Evolutionary conservation across 345 rosid species (phyloP), one percentile per base, ranked within the genome.

Genomic region (Camelina hispida): DNA sequence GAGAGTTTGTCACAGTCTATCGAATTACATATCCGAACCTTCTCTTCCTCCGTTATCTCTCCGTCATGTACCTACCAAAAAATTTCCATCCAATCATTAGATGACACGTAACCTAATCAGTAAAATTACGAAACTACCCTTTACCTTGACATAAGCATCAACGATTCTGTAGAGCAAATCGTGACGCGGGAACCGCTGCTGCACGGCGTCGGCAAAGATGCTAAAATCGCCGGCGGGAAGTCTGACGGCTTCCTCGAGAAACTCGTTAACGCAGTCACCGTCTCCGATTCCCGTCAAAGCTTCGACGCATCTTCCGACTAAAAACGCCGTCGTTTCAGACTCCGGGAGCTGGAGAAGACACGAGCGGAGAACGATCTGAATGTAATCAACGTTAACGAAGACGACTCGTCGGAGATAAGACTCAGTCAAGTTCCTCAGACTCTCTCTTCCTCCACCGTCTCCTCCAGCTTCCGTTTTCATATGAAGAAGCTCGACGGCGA

Each of bases 1-100:
- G 96, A 89, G 57, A 93, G 87, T 81, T 82, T 91, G 69, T 82
- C 80, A 71, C 97, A 93, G 73, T 93, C 97, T 13, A 93, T 83
- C 48, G 81, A 72, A 23, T 71, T 83, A 83, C 97, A 89, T 40
- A 91, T 74, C 75, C 79, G 80, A 2, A 80, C 82, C 79, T 83
- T 91, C 60, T 82, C 87, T 48, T 89, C 93, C 58, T 89, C 97
- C 15, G 88, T 71, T 34, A 88, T 65, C 80, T 84, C 81, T 47
- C 83, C 85, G 69, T 79, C 40, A 14, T 81, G 85, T 15, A 84
- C 86, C 98, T 89, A 79, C 13, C n/a, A n/a, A 0, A 58, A 40
- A 53, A 38, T 6, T 9, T 3, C 0, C 4, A 37, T 6, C 65
- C 65, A 66, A 15, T 56, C n/a, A 20, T 7, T 3, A 30, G 2